Base-by-base conservation (phyloP, 192 early-diverging fungal genomes). In the Rhizoclosmatium globosum region DNA sequence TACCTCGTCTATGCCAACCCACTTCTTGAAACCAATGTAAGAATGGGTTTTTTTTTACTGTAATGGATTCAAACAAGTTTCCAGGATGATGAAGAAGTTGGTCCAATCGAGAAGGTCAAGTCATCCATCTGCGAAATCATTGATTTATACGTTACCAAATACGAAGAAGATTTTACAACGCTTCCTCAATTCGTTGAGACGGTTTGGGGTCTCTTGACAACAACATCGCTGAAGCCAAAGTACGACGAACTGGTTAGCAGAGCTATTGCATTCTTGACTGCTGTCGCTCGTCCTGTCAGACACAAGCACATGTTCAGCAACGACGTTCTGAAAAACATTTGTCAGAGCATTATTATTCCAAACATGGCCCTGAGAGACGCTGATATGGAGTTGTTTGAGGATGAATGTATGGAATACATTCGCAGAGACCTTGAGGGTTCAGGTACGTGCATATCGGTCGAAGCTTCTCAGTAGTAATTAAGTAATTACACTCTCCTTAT, bases 341-440 rank as follows among this genome's bases (percentile, higher is more conserved):
- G 96, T 79, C 92, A 96, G 81, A 92, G 93, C 77, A 92, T 99
- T 64, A 88, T 96, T 7, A 84, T 99, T 38, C 96, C 97, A 19
- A 99, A 99, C 82, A 95, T 97, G 87, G 85, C 85, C 38, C 83
- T 98, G 62, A 87, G 96, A 85, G 92, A 90, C 65, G 83, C 86
- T 41, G 98, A 99, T 76, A 94, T 96, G 85, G 97, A 98, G 79
- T 83, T 96, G 77, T 98, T 98, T 85, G 94, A 98, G 76, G 97
- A 98, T 77, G 97, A 98, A 68, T 96, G 96, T 41, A 93, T 98
- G 80, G 97, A 97, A 69, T 98, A 93, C 79, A 94, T 98, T 80
- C 87, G 96, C 50, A 86, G 94, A 60, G 97, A 98, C 84, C 73
- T 98, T 9, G 97, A 98, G 80, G 96, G 96, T 44, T 92, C 92